Evolutionary conservation across 768 basidiomycete species (phyloP), one percentile per base, ranked within the genome.

Genomic region (Suillus tomentosus): DNA sequence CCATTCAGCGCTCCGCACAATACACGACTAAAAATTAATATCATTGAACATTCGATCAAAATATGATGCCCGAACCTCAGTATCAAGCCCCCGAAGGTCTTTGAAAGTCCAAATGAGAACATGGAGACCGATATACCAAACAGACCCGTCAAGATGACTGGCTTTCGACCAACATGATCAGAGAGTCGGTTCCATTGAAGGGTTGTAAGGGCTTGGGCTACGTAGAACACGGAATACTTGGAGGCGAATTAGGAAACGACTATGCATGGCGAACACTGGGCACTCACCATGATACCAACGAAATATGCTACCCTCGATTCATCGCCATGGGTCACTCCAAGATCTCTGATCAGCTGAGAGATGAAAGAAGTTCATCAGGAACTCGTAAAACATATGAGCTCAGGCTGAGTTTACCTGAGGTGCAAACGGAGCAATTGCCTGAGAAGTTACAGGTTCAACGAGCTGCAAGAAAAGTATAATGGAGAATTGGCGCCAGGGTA

Each of bases 181-280:
- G 86, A 87, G 2, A 80, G 66, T 60, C 84, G 78, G 69, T 84
- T 83, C 86, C 86, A 88, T 68, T 85, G 85, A 0, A 88, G 77
- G 19, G 86, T 81, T 5, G 83, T 84, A 48, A 81, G 63, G 1
- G 86, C 82, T 69, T 87, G 84, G 0, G 85, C 80, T 0, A 77
- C 74, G 60, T 82, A 87, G 71, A 86, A 87, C 3, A 86, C 69
- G 1, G 85, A 85, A 77, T 85, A 81, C 84, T 86, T 37, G n/a
- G 2, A 60, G 64, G 31, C 10, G 19, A 15, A 31, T 57, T 24
- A 57, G 56, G 1, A 17, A 40, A 40, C 22, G 17, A 10, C 15
- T 14, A 43, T 40, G 7, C n/a, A 57, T 4, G 27, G 17, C 15
- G 63, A 43, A 55, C 62, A 42, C 27, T 42, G 5, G 14, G n/a